Conservation (phyloP, 805 yeast genomes). For the Lachancea quebecensis region DNA sequence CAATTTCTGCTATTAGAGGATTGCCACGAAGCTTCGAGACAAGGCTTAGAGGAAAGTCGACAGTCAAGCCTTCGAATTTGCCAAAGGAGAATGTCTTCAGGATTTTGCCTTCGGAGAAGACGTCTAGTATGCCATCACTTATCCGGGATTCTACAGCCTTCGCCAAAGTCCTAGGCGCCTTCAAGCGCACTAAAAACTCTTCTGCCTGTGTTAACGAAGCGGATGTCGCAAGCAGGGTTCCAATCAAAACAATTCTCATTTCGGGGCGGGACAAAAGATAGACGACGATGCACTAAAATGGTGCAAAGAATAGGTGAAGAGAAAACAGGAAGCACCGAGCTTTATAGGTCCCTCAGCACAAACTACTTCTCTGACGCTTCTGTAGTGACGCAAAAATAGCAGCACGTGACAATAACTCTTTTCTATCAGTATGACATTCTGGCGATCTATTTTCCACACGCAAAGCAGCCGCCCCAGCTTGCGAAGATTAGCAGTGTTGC, state of each 20-base stretch:
- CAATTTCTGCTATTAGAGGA: constrained; percentile 61
- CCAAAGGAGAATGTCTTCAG: constrained; percentile 58
- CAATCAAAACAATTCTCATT: constrained; percentile 1
- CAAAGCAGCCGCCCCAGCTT: too few species aligned
- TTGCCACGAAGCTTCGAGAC: constrained; percentile 44
- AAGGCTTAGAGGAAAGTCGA: constrained; percentile 46
- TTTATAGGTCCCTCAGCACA: too few species aligned
- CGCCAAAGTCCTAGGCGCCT: constrained; percentile 43
- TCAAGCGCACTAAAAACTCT: constrained; percentile 46
- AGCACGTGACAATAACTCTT: too few species aligned
- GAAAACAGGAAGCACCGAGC: too few species aligned
- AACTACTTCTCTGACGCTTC: too few species aligned
- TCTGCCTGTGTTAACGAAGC: constrained; percentile 10
- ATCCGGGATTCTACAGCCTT: constrained; percentile 42
- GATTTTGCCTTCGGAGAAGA: constrained; percentile 43
- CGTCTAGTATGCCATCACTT: constrained; percentile 24
- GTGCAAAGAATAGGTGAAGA: not conserved
- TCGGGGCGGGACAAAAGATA: not conserved
- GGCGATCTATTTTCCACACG: too few species aligned
- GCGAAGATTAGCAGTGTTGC: too few species aligned
- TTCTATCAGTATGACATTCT: too few species aligned
- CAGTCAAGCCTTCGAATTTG: constrained; percentile 61
- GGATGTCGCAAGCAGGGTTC: constrained; percentile 1
- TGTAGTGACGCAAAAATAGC: too few species aligned
- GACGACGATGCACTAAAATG: not conserved